A percentile compares a stretch with the other conserved stretches of the same genome.
These are phyloP conservation scores for Globisporangium abappressorium DNA, from an alignment of 352 stramenopile genomes.

Conservation along the genomic window DNA sequence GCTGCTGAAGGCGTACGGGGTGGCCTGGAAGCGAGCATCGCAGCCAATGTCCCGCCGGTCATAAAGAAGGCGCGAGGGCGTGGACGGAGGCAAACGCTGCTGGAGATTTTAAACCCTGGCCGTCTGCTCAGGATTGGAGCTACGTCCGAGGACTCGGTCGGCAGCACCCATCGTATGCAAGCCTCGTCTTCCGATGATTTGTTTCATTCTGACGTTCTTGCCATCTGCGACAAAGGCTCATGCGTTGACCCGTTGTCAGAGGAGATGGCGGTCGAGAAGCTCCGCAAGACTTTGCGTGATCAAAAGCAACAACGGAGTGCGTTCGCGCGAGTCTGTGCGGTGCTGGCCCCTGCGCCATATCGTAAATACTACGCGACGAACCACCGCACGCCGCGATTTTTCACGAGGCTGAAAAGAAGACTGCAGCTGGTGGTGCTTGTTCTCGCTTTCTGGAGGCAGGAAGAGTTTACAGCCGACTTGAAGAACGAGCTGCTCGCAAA, in stretches of 20 bases:
- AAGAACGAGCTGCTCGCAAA: constrained; percentile 34
- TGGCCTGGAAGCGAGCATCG: background rate
- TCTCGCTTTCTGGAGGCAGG: constrained; percentile 53
- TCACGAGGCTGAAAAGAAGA: constrained; percentile 11
- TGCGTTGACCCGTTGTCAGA: constrained; percentile 27
- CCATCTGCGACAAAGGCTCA: constrained; percentile 8
- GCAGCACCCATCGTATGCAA: background rate
- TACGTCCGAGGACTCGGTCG: background rate
- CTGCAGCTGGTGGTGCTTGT: constrained; percentile 29
- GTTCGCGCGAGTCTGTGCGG: background rate
- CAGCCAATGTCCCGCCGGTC: background rate
- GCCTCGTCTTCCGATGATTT: background rate
- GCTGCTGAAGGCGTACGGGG: background rate
- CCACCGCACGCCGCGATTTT: background rate
- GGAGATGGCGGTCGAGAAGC: constrained; percentile 19
- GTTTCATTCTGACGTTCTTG: background rate
- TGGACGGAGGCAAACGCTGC: constrained; percentile 7
- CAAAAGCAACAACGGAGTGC: constrained; percentile 1
- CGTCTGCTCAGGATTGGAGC: constrained; percentile 8
- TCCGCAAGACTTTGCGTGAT: constrained; percentile 13
- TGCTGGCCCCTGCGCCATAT: background rate
- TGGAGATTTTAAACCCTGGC: constrained; percentile 1
- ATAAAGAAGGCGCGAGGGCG: constrained; percentile 1
- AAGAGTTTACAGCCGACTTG: constrained; percentile 44
- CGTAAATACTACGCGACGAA: constrained; percentile 1